Evolutionary conservation across 768 basidiomycete genomes (phyloP).

Genomic region (Russula foetens): DNA sequence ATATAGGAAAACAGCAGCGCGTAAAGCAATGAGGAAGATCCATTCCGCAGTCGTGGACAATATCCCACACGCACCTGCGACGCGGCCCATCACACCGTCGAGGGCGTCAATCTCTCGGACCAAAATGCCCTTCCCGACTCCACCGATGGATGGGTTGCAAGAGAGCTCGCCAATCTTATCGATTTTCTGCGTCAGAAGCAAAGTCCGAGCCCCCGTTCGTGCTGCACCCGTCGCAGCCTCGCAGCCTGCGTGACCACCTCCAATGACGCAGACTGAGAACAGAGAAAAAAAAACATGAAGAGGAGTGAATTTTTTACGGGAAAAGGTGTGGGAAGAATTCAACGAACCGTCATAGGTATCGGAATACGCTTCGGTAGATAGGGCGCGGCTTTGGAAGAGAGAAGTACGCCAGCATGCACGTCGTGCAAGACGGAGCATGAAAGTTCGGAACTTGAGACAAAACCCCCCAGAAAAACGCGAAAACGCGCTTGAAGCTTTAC

Average conservation of each 20-base stretch:
- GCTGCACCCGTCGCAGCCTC: constrained; percentile 87
- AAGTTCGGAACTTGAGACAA: not conserved
- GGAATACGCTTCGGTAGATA: not conserved
- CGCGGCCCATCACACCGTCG: constrained; percentile 76
- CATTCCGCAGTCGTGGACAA: too few relatives aligned
- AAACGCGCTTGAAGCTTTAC: not conserved
- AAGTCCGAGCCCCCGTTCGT: constrained; percentile 69
- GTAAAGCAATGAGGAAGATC: not conserved
- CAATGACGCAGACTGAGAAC: constrained; percentile 80
- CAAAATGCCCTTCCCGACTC: constrained; percentile 85
- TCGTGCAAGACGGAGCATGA: constrained; percentile 10
- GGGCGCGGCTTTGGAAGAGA: not conserved
- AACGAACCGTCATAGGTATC: constrained; percentile 10
- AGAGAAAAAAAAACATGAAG: not conserved
- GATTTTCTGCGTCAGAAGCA: constrained; percentile 74
- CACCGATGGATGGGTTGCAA: constrained; percentile 89
- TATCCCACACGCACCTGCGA: constrained; percentile 52
- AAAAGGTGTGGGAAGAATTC: not conserved
- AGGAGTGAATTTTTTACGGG: not conserved
- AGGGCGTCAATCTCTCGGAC: constrained; percentile 90
- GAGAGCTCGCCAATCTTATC: constrained; percentile 80
- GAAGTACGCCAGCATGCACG: not conserved
- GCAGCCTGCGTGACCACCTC: constrained; percentile 89
- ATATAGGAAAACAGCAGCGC: not conserved
- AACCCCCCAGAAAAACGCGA: not conserved